Conservation (phyloP, 129 eudicot genomes). For the Erigeron canadensis region DNA sequence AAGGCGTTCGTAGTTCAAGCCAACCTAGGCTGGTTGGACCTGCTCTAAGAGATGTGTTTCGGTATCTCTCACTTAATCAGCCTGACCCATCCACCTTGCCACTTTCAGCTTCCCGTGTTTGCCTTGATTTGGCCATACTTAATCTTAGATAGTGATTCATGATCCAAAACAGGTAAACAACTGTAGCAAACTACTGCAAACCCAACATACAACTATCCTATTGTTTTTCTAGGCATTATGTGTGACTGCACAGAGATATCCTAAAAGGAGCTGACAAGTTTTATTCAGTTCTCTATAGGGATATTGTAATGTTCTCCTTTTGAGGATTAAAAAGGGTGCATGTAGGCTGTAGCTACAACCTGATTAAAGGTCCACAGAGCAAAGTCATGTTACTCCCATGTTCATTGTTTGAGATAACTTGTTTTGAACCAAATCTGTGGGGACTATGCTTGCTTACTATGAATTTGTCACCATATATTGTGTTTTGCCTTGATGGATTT, state of each 20-base stretch:
- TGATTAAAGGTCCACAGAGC: conserved; percentile 5
- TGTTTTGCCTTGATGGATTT: neutral
- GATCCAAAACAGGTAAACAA: conserved; percentile 45
- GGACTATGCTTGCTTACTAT: neutral
- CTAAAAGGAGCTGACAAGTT: too few relatives aligned
- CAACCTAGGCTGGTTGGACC: neutral
- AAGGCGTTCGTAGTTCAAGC: neutral
- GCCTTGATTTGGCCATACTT: conserved; percentile 43
- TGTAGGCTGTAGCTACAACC: too few relatives aligned
- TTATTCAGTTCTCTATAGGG: conserved; percentile 35
- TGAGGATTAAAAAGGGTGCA: too few relatives aligned
- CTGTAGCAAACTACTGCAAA: conserved; percentile 33
- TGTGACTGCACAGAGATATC: conserved; percentile 34
- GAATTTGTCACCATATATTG: neutral
- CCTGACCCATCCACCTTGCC: neutral
- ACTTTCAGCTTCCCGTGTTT: neutral
- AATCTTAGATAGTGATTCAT: conserved; percentile 41
- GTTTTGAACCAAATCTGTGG: conserved; percentile 14
- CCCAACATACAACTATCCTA: conserved; percentile 34
- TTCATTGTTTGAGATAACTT: neutral
- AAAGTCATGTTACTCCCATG: neutral
- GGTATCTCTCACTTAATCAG: neutral
- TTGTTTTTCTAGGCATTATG: conserved; percentile 40
- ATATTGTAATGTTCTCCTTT: conserved; percentile 37
- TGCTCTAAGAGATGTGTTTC: neutral